Evolutionary conservation across 768 basidiomycete genomes (phyloP), one percentile per base, ranked within the genome.

Genomic region (Cytidiella melzeri): DNA sequence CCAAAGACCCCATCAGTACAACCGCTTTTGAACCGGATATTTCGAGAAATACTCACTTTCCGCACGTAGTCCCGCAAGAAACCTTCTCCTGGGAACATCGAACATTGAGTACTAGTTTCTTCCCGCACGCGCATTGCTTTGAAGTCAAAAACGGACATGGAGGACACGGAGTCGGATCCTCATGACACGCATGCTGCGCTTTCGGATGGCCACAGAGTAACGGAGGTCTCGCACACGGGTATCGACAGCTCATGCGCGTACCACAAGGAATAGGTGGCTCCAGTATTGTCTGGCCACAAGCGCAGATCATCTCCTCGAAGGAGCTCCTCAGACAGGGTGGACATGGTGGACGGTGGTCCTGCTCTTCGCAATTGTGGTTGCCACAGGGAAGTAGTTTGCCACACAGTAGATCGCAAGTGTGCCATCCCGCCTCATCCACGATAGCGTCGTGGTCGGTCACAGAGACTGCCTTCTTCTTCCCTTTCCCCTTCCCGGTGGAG

Each of bases 211-310:
- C 94, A 57, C 96, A 99, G 0, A 76, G 59, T 0, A 83, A 84
- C 1, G 79, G 66, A 1, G 84, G 81, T 2, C 78, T 75, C 28
- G 77, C 71, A 65, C 96, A 99, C 0, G 88, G 92, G 66, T 86
- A 88, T 1, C 71, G 67, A 61, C 96, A 99, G 30, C 70, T 66
- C 55, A 99, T 80, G 23, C 67, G 69, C 0, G 87, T 93, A 13
- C 90, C 92, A 57, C 95, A 98, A 0, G 85, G 79, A 30, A 96
- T 82, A 0, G 94, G 94, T 0, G 94, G 94, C 27, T 92, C 85
- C 19, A 93, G 68, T 13, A 90, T 75, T 2, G 92, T 97, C n/a
- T 81, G 75, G 0, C 87, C 87, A 63, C 95, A 98, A 42, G 76
- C 67, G 62, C 95, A 98, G 9, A 85, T 65, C 47, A 93, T 68